Percentiles rank a stretch among this genome's conserved stretches.
Evolutionary conservation across 2,329 filamentous ascomycete genomes (phyloP).

Genomic region (Botryotinia convoluta): DNA sequence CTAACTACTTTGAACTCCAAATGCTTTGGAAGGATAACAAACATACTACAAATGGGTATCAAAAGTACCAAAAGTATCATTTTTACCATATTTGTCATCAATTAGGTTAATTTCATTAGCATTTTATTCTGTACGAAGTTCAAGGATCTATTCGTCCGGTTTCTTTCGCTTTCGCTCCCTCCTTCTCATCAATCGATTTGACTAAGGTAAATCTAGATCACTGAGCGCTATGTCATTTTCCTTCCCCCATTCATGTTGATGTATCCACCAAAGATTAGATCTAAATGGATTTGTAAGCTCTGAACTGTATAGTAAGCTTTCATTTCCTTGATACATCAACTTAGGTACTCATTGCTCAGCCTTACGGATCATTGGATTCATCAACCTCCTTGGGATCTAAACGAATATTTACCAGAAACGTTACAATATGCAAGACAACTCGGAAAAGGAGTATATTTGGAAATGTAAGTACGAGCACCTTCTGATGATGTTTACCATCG

Average conservation of each 20-base stretch:
- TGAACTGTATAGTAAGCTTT: background rate
- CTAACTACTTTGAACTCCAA: background rate
- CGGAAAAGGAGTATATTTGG: background rate
- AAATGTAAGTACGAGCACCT: background rate
- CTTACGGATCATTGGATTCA: slow-evolving; percentile 4
- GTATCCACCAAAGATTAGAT: background rate
- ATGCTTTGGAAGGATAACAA: background rate
- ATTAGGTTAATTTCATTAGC: background rate
- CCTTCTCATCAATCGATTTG: background rate
- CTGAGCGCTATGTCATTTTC: background rate
- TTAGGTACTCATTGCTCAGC: background rate
- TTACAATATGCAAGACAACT: background rate
- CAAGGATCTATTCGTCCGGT: background rate
- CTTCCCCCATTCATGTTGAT: background rate
- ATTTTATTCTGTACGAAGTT: background rate
- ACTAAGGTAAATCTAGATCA: background rate
- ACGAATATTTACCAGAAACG: background rate
- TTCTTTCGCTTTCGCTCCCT: background rate
- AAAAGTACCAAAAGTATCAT: slow-evolving; percentile 6
- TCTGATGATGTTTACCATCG: background rate
- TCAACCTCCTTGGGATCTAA: background rate
- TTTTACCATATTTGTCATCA: slow-evolving; percentile 1
- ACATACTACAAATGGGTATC: background rate
- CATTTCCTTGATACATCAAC: background rate
- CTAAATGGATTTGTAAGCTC: slow-evolving; percentile 13